A percentile compares a stretch with the other conserved stretches of the same genome.
These are phyloP conservation scores for Novakomyces olei DNA, from an alignment of 805 yeast species.

Conservation along the genomic window DNA sequence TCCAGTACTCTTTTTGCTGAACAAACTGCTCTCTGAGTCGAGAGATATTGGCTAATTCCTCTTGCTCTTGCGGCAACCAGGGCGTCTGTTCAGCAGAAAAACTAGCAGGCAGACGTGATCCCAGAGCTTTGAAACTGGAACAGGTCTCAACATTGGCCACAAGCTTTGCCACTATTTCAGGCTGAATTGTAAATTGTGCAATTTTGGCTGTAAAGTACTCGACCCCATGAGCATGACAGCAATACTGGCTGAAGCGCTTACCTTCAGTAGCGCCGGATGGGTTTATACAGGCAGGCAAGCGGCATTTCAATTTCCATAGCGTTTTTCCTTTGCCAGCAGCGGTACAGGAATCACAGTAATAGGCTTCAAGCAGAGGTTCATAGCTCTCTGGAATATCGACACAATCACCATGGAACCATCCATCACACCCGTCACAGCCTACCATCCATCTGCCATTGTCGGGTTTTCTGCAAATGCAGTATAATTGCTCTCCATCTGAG, in stretches of 20 bases:
- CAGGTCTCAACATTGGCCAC: too few species aligned
- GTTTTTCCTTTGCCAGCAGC: slow-evolving; percentile 25
- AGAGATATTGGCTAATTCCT: too few species aligned
- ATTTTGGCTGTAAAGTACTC: slow-evolving; percentile 13
- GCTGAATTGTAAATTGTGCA: background rate
- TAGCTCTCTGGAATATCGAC: slow-evolving; percentile 32
- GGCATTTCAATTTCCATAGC: slow-evolving; percentile 57
- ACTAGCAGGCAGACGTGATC: too few species aligned
- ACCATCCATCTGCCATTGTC: slow-evolving; percentile 73
- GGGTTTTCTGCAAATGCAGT: slow-evolving; percentile 55
- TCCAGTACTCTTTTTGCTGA: too few species aligned
- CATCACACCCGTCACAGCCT: slow-evolving; percentile 88
- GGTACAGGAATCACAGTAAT: slow-evolving; percentile 54
- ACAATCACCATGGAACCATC: slow-evolving; percentile 79
- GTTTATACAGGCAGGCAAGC: slow-evolving; percentile 31
- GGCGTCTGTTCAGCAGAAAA: too few species aligned
- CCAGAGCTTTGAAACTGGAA: too few species aligned
- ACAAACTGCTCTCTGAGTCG: too few species aligned
- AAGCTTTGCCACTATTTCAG: too few species aligned
- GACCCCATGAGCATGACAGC: slow-evolving; percentile 50
- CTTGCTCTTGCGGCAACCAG: too few species aligned
- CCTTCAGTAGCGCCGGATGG: slow-evolving; percentile 24
- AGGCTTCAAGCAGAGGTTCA: slow-evolving; percentile 36
- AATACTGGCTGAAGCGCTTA: slow-evolving; percentile 37
- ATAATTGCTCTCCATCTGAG: background rate